phyloP scores from a whole-genome alignment of 345 rosid genomes.

The Eucalyptus marginata region DNA sequence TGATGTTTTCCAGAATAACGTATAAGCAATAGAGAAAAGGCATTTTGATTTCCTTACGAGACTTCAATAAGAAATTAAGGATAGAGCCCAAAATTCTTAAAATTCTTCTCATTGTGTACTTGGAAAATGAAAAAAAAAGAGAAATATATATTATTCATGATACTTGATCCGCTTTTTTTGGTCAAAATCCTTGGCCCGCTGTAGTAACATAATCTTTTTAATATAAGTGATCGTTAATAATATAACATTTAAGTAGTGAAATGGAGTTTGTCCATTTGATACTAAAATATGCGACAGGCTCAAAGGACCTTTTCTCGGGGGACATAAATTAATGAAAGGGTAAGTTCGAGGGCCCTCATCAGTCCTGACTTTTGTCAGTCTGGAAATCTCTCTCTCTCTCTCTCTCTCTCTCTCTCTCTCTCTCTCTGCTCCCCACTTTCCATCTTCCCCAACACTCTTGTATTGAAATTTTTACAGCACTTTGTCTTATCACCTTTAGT shows the following conservation, averaged over 20 bases:
- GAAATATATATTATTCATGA: too few relatives aligned
- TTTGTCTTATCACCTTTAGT: too few relatives aligned
- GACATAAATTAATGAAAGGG: too few relatives aligned
- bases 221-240: too few relatives aligned
- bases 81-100: background rate
- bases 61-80: background rate
- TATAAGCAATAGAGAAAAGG: background rate
- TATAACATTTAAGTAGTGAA: too few relatives aligned
- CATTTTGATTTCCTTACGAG: background rate
- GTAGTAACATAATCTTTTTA: too few relatives aligned
- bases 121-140: too few relatives aligned
- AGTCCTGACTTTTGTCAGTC: background rate
- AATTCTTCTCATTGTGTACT: background rate
- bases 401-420: background rate
- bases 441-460: background rate
- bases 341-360: background rate
- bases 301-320: background rate
- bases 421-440: background rate
- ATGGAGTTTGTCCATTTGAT: too few relatives aligned
- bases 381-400: background rate
- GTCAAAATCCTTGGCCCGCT: too few relatives aligned
- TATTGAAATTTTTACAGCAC: background rate
- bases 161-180: too few relatives aligned
- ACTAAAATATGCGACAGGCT: too few relatives aligned
- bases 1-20: background rate